phyloP scores from a whole-genome alignment of 805 yeast species.

The Saccharomycopsis sp. region DNA sequence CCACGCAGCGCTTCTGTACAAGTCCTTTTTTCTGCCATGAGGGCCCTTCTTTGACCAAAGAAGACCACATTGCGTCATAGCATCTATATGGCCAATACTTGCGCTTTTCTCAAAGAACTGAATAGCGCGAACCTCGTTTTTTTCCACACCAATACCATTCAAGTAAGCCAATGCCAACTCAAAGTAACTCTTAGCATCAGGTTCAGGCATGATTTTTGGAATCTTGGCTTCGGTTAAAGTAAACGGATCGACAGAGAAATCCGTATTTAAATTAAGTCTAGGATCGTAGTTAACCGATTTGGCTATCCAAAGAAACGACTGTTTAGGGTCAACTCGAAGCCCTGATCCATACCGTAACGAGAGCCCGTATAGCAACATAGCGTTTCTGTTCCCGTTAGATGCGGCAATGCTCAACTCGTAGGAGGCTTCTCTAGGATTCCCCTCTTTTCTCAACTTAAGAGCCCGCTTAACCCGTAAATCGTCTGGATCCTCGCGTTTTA shows the following conservation, averaged over 20 bases:
- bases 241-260: conserved; percentile 31
- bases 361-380: conserved; percentile 63
- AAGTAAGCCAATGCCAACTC: conserved; percentile 55
- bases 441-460: conserved; percentile 44
- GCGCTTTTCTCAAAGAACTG: conserved; percentile 59
- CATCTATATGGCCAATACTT: conserved; percentile 57
- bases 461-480: conserved; percentile 37
- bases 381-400: conserved; percentile 52
- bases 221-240: conserved; percentile 26
- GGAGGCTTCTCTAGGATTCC: conserved; percentile 61
- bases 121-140: conserved; percentile 53
- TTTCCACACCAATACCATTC: conserved; percentile 49
- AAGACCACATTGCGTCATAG: conserved; percentile 62
- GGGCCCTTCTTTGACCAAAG: conserved; percentile 55
- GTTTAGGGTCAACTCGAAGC: conserved; percentile 45
- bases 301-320: conserved; percentile 55
- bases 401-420: conserved; percentile 64
- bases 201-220: conserved; percentile 36
- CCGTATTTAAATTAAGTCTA: conserved; percentile 24
- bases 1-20: conserved; percentile 61
- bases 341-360: conserved; percentile 68
- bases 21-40: conserved; percentile 48
- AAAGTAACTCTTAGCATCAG: conserved; percentile 44
- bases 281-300: conserved; percentile 40
- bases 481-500: conserved; percentile 3